Evolutionary conservation across 2,329 filamentous ascomycete genomes (phyloP), one percentile per base, ranked within the genome.

Genomic region (Diaporthe longicolla): DNA sequence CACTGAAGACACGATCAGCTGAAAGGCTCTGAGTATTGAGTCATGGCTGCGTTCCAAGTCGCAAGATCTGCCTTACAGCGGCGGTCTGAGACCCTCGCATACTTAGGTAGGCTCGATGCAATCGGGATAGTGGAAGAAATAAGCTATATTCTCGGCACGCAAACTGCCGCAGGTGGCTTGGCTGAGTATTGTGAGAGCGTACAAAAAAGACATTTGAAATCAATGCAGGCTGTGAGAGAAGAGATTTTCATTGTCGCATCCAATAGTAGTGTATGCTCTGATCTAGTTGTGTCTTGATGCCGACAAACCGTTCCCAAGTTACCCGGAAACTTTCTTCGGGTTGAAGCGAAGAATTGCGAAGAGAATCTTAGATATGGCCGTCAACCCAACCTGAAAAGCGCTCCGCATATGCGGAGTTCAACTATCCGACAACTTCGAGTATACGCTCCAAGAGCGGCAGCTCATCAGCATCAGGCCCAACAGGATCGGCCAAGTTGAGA

Each of bases 341-440:
- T 29, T 1, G 21, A 13, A n/a, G 2, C n/a, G 26, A 26, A 4
- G 24, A 19, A 24, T 2, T 8, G 1, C 13, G 8, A 11, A 45
- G 7, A 50, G 6, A 35, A 0, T 4, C 13, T 24, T n/a, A 15
- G 10, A n/a, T 2, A 21, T 3, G 3, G 1, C 32, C 3, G 19
- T 4, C n/a, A 17, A 4, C 4, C 35, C 8, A 1, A 17, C 1
- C 8, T n/a, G 10, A 13, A 29, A 7, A 24, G 4, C 7, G n/a
- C 43, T 8, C 5, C 5, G 7, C 17, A 1, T 24, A 1, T 7
- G 26, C 10, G 21, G 1, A 37, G 1, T n/a, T 4, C 37, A 40
- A 40, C 48, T 66, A 35, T 26, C 45, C 63, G 9, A 37, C 21
- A 19, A 13, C 45, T 26, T 52, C 29, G 21, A 66, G 32, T 52